Evolutionary conservation across 495 filamentous ascomycete genomes (phyloP).

Genomic region (Oidiodendron maius): DNA sequence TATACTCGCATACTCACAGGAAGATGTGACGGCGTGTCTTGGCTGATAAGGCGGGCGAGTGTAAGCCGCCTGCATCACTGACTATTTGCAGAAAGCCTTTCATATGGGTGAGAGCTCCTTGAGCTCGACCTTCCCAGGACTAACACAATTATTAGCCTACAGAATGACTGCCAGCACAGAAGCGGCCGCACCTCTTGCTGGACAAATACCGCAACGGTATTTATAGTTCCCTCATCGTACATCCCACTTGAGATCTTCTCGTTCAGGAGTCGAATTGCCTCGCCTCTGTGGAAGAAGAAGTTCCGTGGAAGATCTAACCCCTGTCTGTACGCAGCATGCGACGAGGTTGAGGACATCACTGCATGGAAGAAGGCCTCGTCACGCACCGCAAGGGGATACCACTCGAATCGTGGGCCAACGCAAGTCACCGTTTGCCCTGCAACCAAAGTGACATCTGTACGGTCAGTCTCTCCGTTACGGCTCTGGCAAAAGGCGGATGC

Average conservation of each 20-base stretch:
- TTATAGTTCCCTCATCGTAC: constrained; percentile 18
- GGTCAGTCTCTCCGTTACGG: constrained; percentile 10
- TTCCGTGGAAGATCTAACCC: neutral
- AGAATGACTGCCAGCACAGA: neutral
- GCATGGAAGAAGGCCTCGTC: constrained; percentile 19
- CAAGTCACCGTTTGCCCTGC: constrained; percentile 5
- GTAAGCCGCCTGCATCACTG: constrained; percentile 6
- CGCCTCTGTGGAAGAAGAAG: constrained; percentile 15
- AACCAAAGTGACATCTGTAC: constrained; percentile 14
- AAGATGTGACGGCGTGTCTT: constrained; percentile 9
- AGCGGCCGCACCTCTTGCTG: constrained; percentile 12
- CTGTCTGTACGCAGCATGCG: constrained; percentile 12
- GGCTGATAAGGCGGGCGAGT: neutral
- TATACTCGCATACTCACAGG: constrained; percentile 5
- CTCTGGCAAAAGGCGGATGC: neutral
- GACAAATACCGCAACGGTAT: constrained; percentile 12
- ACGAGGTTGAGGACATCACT: constrained; percentile 7
- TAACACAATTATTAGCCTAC: constrained; percentile 1
- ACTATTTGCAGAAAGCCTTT: constrained; percentile 10
- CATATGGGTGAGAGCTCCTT: constrained; percentile 8
- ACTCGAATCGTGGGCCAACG: constrained; percentile 15
- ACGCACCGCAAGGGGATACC: constrained; percentile 15
- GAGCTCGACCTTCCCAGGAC: constrained; percentile 3
- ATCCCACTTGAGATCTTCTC: constrained; percentile 6
- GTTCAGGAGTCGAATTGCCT: constrained; percentile 17